phyloP scores from a whole-genome alignment of 192 early-diverging fungal genomes.

The Globomyces pollinis-pini region DNA sequence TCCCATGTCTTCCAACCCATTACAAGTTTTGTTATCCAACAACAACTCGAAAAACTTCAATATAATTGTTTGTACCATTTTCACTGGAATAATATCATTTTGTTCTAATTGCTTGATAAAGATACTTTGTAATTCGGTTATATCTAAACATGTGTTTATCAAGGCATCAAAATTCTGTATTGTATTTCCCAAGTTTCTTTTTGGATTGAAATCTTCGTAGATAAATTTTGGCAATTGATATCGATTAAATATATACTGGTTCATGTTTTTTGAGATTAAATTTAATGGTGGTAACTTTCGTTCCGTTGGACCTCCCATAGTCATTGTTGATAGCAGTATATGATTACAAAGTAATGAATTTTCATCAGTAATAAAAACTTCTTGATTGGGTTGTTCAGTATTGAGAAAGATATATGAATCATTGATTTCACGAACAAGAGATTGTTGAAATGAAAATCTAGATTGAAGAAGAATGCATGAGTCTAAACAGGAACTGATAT shows the following conservation, averaged over 20 bases:
- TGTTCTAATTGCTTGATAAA: background rate
- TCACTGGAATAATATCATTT: background rate
- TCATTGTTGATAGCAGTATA: conserved; percentile 28
- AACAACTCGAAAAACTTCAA: background rate
- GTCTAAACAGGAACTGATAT: conserved; percentile 31
- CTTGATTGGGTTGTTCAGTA: background rate
- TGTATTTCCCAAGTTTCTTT: background rate
- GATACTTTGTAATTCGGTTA: background rate
- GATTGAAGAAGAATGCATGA: conserved; percentile 36
- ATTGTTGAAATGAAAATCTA: conserved; percentile 25
- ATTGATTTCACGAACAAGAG: conserved; percentile 25
- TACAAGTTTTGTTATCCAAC: background rate
- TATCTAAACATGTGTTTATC: background rate
- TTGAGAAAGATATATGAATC: background rate
- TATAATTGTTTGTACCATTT: background rate
- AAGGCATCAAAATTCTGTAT: no score
- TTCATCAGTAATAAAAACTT: conserved; percentile 31
- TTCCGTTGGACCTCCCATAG: conserved; percentile 36
- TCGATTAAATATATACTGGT: background rate
- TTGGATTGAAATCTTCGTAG: background rate
- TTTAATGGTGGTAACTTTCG: conserved; percentile 24
- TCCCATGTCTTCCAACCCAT: background rate
- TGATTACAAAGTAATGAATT: conserved; percentile 30
- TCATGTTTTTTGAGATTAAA: background rate
- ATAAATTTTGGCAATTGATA: background rate